Percentiles rank a stretch among this genome's conserved stretches.
These are phyloP conservation scores for Wickerhamiella sergipiensis DNA, from an alignment of 805 yeast genomes.

Conservation along the genomic window DNA sequence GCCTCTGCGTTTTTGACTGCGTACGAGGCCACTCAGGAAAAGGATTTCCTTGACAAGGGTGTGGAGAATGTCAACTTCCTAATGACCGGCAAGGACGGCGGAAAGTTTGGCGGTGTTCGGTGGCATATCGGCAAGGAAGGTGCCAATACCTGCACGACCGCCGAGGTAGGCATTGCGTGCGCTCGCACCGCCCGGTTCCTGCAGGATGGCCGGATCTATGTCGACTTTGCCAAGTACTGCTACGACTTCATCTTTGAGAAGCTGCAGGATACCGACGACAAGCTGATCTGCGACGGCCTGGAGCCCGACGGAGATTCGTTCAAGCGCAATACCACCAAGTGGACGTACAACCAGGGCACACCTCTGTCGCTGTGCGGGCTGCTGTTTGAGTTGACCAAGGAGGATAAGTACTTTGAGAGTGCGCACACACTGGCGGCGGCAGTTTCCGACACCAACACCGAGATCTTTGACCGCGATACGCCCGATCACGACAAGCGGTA, in stretches of 20 bases:
- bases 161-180: conserved; percentile 52
- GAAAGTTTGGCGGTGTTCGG: conserved; percentile 44
- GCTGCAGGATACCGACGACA: conserved; percentile 41
- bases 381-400: conserved; percentile 37
- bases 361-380: conserved; percentile 42
- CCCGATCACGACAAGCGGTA: conserved; percentile 36
- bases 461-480: conserved; percentile 53
- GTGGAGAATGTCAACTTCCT: conserved; percentile 45
- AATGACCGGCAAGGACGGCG: conserved; percentile 42
- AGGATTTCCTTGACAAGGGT: conserved; percentile 39
- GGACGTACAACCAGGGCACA: conserved; percentile 58
- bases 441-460: conserved; percentile 40
- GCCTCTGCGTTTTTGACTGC: conserved; percentile 52
- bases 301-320: conserved; percentile 29
- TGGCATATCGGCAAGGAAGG: conserved; percentile 55
- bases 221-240: conserved; percentile 46
- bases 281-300: conserved; percentile 48
- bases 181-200: conserved; percentile 41
- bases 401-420: conserved; percentile 34
- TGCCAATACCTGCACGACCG: conserved; percentile 52
- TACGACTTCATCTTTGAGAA: conserved; percentile 42
- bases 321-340: conserved; percentile 37
- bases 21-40: conserved; percentile 51
- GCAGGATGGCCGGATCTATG: conserved; percentile 29
- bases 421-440: conserved; percentile 35